These are phyloP conservation scores for Colletotrichum sansevieriae DNA, from an alignment of 2,329 filamentous ascomycete genomes.

Conservation along the genomic window DNA sequence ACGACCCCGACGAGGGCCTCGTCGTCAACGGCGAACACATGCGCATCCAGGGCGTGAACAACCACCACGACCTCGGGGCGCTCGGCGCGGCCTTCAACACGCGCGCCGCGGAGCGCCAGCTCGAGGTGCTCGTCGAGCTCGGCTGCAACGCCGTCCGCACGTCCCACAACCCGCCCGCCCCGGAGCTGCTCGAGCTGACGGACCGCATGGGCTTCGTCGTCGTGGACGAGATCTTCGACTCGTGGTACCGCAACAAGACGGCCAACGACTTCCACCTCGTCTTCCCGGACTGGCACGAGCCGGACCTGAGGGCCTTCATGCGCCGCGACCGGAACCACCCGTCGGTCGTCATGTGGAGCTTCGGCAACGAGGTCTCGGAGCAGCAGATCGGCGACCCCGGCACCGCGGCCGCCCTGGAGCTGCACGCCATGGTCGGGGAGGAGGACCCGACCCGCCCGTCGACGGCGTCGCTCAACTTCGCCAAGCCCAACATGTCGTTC, in stretches of 20 bases:
- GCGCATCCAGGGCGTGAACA: conserved; percentile 60
- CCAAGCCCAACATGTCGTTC: conserved; percentile 55
- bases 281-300: conserved; percentile 66
- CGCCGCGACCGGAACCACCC: conserved; percentile 68
- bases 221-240: conserved; percentile 67
- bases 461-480: conserved; percentile 62
- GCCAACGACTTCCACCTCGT: conserved; percentile 64
- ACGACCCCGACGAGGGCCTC: conserved; percentile 56
- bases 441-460: conserved; percentile 63
- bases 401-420: conserved; percentile 48
- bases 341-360: conserved; percentile 65
- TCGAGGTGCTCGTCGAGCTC: conserved; percentile 63
- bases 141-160: conserved; percentile 64
- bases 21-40: conserved; percentile 60
- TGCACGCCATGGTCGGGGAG: conserved; percentile 57
- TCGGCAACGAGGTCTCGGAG: conserved; percentile 67
- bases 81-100: conserved; percentile 64
- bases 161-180: conserved; percentile 66
- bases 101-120: conserved; percentile 61
- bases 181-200: conserved; percentile 63
- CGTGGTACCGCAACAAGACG: conserved; percentile 61
- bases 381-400: conserved; percentile 54
- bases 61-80: conserved; percentile 66
- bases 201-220: conserved; percentile 65
- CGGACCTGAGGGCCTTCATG: conserved; percentile 64